Evolutionary conservation across 495 filamentous ascomycete genomes (phyloP).

Genomic region (Trichocladium antarcticum): DNA sequence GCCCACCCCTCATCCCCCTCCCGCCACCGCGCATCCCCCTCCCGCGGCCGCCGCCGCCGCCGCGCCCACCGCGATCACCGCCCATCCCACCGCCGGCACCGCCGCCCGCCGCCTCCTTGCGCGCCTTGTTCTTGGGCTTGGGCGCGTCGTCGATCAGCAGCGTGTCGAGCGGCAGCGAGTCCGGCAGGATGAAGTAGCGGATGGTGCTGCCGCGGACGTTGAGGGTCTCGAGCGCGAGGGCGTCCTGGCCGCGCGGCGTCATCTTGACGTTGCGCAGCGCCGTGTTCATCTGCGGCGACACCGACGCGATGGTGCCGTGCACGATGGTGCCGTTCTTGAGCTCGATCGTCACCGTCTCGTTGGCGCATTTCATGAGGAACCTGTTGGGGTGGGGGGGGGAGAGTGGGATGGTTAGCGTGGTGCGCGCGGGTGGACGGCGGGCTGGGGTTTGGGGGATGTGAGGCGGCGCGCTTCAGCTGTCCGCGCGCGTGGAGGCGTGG

Average conservation of each 20-base stretch:
- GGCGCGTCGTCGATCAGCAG: constrained; percentile 90
- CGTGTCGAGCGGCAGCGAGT: constrained; percentile 87
- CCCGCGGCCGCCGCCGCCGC: constrained; percentile 7
- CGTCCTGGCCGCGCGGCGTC: constrained; percentile 76
- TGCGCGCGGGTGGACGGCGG: not conserved
- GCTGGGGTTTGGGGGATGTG: not conserved
- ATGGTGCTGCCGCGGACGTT: constrained; percentile 46
- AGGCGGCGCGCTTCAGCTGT: no score
- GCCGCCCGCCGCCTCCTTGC: constrained; percentile 69
- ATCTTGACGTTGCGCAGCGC: constrained; percentile 88
- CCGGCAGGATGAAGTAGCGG: constrained; percentile 54
- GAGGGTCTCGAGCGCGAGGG: constrained; percentile 84
- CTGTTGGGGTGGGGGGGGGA: constrained; percentile 33
- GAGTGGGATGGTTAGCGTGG: not conserved
- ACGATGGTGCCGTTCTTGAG: constrained; percentile 96
- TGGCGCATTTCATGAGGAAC: constrained; percentile 96
- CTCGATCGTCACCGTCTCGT: constrained; percentile 95
- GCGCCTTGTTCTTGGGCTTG: constrained; percentile 98
- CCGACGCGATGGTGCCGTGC: constrained; percentile 87
- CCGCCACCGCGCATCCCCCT: not conserved
- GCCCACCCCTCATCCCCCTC: not conserved
- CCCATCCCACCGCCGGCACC: constrained; percentile 38
- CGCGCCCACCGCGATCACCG: constrained; percentile 15
- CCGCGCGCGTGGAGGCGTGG: not conserved
- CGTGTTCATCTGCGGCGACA: constrained; percentile 96